These are phyloP conservation scores for Aaosphaeria arxii DNA, from an alignment of 2,329 filamentous ascomycete genomes.

Conservation along the genomic window DNA sequence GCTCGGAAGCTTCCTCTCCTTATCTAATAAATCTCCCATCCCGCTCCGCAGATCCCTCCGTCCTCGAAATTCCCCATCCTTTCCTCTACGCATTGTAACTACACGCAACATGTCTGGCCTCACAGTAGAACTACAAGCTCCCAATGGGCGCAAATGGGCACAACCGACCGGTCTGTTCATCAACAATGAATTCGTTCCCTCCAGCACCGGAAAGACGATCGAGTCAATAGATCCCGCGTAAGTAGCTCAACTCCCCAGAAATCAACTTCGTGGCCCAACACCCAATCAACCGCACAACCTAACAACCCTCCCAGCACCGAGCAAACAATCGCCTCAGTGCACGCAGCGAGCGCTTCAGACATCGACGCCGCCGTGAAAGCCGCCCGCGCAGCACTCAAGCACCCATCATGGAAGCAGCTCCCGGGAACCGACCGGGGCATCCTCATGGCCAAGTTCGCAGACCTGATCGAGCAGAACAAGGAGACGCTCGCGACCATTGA, in stretches of 20 bases:
- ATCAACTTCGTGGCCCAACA: background rate
- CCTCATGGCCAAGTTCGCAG: constrained; percentile 67
- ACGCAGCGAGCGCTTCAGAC: constrained; percentile 64
- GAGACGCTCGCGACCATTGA: constrained; percentile 65
- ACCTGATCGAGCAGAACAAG: constrained; percentile 64
- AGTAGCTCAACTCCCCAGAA: constrained; percentile 11
- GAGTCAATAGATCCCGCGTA: constrained; percentile 68
- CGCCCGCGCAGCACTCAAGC: constrained; percentile 65
- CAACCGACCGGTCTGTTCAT: constrained; percentile 80
- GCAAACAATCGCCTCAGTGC: constrained; percentile 66
- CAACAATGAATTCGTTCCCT: constrained; percentile 74
- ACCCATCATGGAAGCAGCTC: constrained; percentile 65
- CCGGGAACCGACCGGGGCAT: constrained; percentile 65
- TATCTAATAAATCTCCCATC: too few species aligned
- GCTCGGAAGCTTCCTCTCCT: too few species aligned
- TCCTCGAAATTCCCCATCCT: background rate
- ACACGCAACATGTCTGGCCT: constrained; percentile 44
- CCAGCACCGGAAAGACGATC: constrained; percentile 63
- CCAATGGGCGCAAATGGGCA: constrained; percentile 69
- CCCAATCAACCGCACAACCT: background rate
- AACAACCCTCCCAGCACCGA: constrained; percentile 41
- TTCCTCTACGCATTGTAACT: background rate
- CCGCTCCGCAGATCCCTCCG: too few species aligned
- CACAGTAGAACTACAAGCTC: constrained; percentile 64
- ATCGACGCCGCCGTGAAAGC: constrained; percentile 69